These are phyloP conservation scores for Cyclotella cryptica DNA, from an alignment of 108 stramenopile genomes.

Conservation along the genomic window DNA sequence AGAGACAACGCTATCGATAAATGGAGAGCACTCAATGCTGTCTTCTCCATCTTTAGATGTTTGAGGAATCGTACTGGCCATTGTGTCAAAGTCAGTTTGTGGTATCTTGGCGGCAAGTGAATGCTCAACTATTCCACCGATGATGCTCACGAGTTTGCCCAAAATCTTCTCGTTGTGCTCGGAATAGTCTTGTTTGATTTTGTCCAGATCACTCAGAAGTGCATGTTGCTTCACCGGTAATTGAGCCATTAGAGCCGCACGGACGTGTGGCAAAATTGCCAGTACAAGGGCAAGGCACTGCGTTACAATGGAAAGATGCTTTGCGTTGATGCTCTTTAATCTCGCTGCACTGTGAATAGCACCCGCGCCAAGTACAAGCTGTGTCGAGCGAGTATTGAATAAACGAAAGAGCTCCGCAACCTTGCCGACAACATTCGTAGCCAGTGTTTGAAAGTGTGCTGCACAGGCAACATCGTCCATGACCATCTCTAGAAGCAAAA, in stretches of 20 bases:
- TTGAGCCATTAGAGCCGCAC: slow-evolving; percentile 93
- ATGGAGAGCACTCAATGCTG: slow-evolving; percentile 66
- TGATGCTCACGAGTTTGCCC: slow-evolving; percentile 95
- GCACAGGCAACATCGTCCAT: slow-evolving; percentile 85
- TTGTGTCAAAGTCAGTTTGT: slow-evolving; percentile 76
- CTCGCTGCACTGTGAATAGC: slow-evolving; percentile 92
- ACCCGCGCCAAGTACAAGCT: slow-evolving; percentile 93
- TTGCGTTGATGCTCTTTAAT: slow-evolving; percentile 93
- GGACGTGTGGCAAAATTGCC: slow-evolving; percentile 89
- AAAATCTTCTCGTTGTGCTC: slow-evolving; percentile 95
- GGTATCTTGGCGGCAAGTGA: slow-evolving; percentile 73
- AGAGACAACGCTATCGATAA: slow-evolving; percentile 88
- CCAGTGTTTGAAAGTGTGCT: slow-evolving; percentile 86
- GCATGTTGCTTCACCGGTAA: slow-evolving; percentile 92
- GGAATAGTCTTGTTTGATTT: slow-evolving; percentile 85
- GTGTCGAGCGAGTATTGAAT: slow-evolving; percentile 92
- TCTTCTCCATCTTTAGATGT: slow-evolving; percentile 27
- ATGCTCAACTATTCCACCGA: slow-evolving; percentile 94
- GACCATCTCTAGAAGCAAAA: slow-evolving; percentile 92
- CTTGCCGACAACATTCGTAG: slow-evolving; percentile 87
- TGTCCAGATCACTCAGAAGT: slow-evolving; percentile 90
- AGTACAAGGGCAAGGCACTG: slow-evolving; percentile 90
- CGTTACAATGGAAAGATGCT: slow-evolving; percentile 93
- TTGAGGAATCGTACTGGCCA: slow-evolving; percentile 48
- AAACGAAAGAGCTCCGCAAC: slow-evolving; percentile 88